Evolutionary conservation across 768 basidiomycete genomes (phyloP).

Genomic region (Infundibulicybe gibba): DNA sequence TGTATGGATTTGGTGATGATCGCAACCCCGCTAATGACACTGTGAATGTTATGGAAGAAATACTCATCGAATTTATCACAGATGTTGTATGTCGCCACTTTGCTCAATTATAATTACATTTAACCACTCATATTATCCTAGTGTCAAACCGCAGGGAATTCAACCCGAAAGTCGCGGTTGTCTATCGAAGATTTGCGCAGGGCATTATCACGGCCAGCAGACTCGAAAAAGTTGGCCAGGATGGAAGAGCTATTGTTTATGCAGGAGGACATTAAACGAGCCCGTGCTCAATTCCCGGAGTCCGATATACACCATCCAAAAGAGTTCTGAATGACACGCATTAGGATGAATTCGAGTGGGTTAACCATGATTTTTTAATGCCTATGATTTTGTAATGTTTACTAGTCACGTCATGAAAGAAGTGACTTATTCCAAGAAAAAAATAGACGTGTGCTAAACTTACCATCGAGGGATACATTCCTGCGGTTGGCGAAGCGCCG

Average conservation of each 20-base stretch:
- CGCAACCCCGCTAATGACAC: conserved; percentile 84
- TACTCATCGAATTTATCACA: conserved; percentile 84
- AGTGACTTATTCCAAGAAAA: no score
- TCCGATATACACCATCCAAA: conserved; percentile 38
- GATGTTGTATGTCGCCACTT: conserved; percentile 66
- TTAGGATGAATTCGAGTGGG: no score
- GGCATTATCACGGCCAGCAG: conserved; percentile 78
- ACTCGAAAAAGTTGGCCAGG: conserved; percentile 87
- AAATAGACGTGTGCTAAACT: no score
- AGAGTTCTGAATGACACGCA: conserved; percentile 31
- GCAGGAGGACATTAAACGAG: conserved; percentile 92
- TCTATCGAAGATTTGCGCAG: conserved; percentile 85
- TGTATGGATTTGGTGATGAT: conserved; percentile 95
- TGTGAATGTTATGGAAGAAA: conserved; percentile 91
- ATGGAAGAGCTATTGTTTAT: conserved; percentile 92
- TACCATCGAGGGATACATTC: no score
- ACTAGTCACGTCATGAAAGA: no score
- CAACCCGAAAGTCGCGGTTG: conserved; percentile 67
- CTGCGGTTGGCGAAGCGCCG: no score
- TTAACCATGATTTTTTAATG: background rate
- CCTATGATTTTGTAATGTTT: no score
- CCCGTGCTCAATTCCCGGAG: conserved; percentile 71
- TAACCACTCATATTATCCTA: conserved; percentile 21
- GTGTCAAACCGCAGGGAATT: conserved; percentile 74
- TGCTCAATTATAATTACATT: conserved; percentile 5